Evolutionary conservation across 2,329 filamentous ascomycete species (phyloP), one percentile per base, ranked within the genome.

Genomic region (Fusarium chaquense): DNA sequence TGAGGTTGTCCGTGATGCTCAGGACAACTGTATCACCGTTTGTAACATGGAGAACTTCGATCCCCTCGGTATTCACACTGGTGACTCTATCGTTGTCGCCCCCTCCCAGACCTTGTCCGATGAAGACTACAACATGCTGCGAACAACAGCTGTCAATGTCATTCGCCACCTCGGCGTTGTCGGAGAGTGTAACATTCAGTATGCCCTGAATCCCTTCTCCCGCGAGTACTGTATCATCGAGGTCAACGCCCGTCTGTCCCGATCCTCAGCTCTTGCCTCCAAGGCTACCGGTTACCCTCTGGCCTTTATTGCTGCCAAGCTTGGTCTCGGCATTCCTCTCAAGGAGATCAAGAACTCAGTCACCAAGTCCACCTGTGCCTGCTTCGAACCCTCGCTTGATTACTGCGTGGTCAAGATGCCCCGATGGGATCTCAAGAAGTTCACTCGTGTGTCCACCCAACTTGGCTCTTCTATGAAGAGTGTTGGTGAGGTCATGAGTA

Each of bases 11-110:
- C 91, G 96, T 76, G 96, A 98, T 84, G 92, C 90, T 60, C 90
- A 93, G 75, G 94, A 99, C 83, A 98, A 98, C 86, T 99, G 96
- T 80, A 98, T 99, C 79, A 99, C 96, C 9, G 96, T 99, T 67
- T 99, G 96, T 81, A 99, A 99, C 85, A 98, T 99, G 96, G 96
- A 99, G 84, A 99, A 99, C 83, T 99, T 99, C 77, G 96, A 99
- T 80, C 96, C 96, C 58, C 90, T 99, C 2, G 96, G 96, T 76
- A 98, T 98, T 69, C 96, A 98, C 78, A 99, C 96, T 4, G 96
- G 96, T 80, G 96, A 99, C 79, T 98, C 95, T 15, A 98, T 99
- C 72, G 96, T 99, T 54, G 96, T 99, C 47, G 96, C 96, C 11
- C 96, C 96, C 41, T 98, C 95, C 5, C 96, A 98, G 81, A 99